Evolutionary conservation across 495 filamentous ascomycete genomes (phyloP), one percentile per base, ranked within the genome.

Genomic region (Halenospora varia): DNA sequence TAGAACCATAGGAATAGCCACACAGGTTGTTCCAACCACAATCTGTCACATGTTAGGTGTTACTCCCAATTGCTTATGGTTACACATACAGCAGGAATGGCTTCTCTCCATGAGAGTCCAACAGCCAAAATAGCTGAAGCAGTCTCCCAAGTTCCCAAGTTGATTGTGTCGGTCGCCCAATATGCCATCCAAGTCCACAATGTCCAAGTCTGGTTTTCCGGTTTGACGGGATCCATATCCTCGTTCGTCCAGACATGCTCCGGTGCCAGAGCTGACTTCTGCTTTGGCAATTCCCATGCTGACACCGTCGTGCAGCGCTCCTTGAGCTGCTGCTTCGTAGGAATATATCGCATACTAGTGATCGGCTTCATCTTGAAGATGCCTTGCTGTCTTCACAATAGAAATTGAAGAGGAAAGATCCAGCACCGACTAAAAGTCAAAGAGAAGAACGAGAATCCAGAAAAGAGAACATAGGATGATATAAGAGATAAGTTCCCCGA

Each of bases 91-190:
- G 83, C 80, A 20, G 73, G 77, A 29, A 87, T 70, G 0, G 82
- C 78, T 61, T 87, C 84, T 39, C 78, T 74, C 70, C 82, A 88
- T 44, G 73, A 79, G 17, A 88, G 68, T 0, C 85, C 85, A 23
- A 87, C 78, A 15, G 82, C 76, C 13, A 87, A 72, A 13, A 85
- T 84, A 19, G 80, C 77, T 22, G 77, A 78, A 1, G 80, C 82
- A 22, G 80, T 82, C 61, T 87, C 76, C 84, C 82, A 86, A 39
- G 77, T 83, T 3, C 77, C 75, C 23, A 78, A 68, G 63, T 85
- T 84, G 65, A 87, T 81, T 41, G 80, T 77, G 58, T 86, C 83
- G 40, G 78, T 83, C 56, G 82, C 79, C 83, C 84, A 87, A 71
- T 85, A 86, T 40, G 80, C 82, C 63, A 76, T 57, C 54, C 63